Percentiles rank a stretch among this genome's conserved stretches.
Conservation (phyloP, 164 flowering plant genomes). For the Litsea cubeba region DNA sequence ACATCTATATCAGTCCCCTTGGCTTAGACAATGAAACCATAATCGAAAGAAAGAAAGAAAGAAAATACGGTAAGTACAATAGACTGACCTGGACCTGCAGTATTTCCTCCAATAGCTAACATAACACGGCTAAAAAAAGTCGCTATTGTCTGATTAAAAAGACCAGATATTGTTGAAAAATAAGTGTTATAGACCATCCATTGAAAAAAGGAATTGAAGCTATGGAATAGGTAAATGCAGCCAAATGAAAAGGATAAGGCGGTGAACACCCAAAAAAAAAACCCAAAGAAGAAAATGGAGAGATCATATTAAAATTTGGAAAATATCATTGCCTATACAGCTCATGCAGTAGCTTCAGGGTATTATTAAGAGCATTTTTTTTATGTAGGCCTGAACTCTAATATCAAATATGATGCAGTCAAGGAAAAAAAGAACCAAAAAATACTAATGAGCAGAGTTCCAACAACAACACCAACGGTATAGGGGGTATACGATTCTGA, state of each 20-base stretch:
- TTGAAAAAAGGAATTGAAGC: background rate
- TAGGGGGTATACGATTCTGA: too few relatives aligned
- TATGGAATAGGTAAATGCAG: background rate
- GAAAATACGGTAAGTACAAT: background rate
- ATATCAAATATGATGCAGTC: too few relatives aligned
- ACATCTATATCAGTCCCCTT: background rate
- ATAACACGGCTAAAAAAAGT: conserved; percentile 73
- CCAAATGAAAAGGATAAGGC: background rate
- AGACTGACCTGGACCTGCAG: conserved; percentile 73
- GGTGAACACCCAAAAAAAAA: background rate
- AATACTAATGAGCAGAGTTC: too few relatives aligned
- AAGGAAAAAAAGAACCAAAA: too few relatives aligned
- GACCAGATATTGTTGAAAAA: background rate
- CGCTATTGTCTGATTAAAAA: conserved; percentile 58
- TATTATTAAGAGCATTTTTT: too few relatives aligned
- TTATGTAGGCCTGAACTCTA: too few relatives aligned
- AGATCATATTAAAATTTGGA: too few relatives aligned
- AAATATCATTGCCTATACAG: too few relatives aligned
- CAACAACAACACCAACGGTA: too few relatives aligned
- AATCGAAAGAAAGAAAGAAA: background rate
- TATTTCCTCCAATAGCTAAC: conserved; percentile 81
- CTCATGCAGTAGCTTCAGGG: too few relatives aligned
- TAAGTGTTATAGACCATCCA: background rate
- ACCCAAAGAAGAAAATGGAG: too few relatives aligned
- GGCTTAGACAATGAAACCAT: background rate